Evolutionary conservation across 2,329 filamentous ascomycete species (phyloP).

Genomic region (Diaporthe humulicola): DNA sequence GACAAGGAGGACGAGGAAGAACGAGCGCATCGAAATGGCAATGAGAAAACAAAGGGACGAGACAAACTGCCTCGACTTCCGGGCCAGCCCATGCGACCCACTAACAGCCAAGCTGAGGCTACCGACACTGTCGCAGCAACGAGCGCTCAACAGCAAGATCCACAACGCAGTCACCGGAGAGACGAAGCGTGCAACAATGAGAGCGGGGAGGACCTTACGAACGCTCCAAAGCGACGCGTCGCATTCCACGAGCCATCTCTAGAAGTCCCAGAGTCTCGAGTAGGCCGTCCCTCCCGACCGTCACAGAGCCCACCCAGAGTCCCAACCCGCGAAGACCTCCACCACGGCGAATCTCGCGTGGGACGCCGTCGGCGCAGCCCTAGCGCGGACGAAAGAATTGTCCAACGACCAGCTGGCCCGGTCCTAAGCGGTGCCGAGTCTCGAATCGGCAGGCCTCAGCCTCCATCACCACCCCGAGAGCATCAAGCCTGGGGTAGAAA

Average conservation of each 20-base stretch:
- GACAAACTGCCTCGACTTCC: conserved; percentile 1
- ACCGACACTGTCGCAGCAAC: background rate
- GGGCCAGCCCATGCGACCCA: background rate
- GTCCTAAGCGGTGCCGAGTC: conserved; percentile 2
- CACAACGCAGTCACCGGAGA: background rate
- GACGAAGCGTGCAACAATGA: background rate
- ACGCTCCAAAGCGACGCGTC: background rate
- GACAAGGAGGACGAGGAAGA: conserved; percentile 7
- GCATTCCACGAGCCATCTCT: conserved; percentile 17
- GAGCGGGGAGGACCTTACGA: background rate
- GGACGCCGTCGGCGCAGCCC: background rate
- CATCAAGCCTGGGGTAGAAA: background rate
- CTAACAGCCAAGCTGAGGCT: background rate
- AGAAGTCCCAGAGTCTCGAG: conserved; percentile 4
- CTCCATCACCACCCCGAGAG: background rate
- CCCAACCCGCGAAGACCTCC: conserved; percentile 14
- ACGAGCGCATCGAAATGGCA: background rate
- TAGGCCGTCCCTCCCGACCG: background rate
- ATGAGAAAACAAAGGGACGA: background rate
- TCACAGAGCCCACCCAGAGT: background rate
- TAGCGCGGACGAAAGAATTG: conserved; percentile 1
- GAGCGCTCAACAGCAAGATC: background rate
- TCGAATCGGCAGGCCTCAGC: conserved; percentile 8
- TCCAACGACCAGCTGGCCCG: background rate
- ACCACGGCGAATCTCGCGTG: conserved; percentile 18